Evolutionary conservation across 2,329 filamentous ascomycete genomes (phyloP).

Genomic region (Neofusicoccum umdonicola): DNA sequence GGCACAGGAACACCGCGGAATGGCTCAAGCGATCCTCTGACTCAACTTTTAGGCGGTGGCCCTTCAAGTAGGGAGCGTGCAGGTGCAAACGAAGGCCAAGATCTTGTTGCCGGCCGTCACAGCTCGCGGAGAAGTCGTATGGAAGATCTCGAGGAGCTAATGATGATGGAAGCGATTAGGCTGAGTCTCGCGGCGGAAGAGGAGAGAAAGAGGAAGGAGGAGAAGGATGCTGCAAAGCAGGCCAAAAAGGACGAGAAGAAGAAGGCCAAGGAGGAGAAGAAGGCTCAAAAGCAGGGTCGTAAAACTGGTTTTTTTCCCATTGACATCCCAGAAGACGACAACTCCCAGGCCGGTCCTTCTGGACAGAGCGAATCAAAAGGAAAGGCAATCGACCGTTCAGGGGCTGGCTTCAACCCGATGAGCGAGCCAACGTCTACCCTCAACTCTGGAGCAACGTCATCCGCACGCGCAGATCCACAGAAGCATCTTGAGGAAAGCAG

Average conservation of each 20-base stretch:
- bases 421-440: conserved; percentile 44
- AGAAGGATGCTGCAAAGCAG: conserved; percentile 77
- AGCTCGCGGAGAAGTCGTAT: conserved; percentile 61
- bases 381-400: conserved; percentile 46
- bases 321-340: conserved; percentile 26
- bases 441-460: conserved; percentile 27
- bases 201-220: conserved; percentile 80
- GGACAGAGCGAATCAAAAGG: conserved; percentile 55
- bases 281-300: conserved; percentile 65
- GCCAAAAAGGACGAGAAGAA: conserved; percentile 84
- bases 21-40: conserved; percentile 29
- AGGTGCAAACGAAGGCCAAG: conserved; percentile 31
- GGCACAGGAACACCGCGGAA: conserved; percentile 45
- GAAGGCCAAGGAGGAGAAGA: conserved; percentile 62
- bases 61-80: conserved; percentile 27
- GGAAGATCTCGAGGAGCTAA: conserved; percentile 92
- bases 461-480: conserved; percentile 38
- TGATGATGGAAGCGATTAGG: conserved; percentile 96
- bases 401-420: conserved; percentile 41
- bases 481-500: conserved; percentile 46
- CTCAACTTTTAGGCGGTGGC: conserved; percentile 23
- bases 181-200: conserved; percentile 90
- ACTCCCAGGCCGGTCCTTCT: conserved; percentile 43
- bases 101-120: conserved; percentile 41
- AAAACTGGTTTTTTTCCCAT: conserved; percentile 54